These are phyloP conservation scores for Ogataea glucozyma DNA, from an alignment of 805 yeast genomes.

Conservation along the genomic window DNA sequence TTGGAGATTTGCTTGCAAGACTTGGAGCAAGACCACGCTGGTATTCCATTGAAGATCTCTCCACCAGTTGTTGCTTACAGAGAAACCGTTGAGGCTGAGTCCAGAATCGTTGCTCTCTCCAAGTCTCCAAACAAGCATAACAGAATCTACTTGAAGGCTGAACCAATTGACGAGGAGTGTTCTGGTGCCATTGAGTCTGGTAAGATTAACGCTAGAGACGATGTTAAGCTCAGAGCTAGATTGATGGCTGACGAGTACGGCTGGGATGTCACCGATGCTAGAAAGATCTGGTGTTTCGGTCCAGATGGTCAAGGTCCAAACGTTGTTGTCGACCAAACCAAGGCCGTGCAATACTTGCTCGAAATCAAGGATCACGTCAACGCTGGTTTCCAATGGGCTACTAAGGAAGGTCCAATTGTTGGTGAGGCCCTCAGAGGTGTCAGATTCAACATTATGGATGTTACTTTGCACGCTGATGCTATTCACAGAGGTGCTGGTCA, in stretches of 20 bases:
- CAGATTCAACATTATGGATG: slow-evolving; percentile 98
- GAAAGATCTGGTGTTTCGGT: slow-evolving; percentile 99
- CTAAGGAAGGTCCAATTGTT: slow-evolving; percentile 98
- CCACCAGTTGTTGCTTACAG: slow-evolving; percentile 99
- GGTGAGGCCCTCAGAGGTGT: slow-evolving; percentile 96
- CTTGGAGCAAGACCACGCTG: slow-evolving; percentile 98
- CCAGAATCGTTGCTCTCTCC: slow-evolving; percentile 94
- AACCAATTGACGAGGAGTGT: slow-evolving; percentile 93
- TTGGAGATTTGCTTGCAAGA: slow-evolving; percentile 96
- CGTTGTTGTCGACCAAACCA: slow-evolving; percentile 98
- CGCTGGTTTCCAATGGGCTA: slow-evolving; percentile 99
- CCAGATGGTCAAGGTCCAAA: slow-evolving; percentile 99
- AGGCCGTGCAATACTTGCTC: slow-evolving; percentile 98
- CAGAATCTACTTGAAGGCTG: slow-evolving; percentile 98
- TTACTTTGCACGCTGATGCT: slow-evolving; percentile 99
- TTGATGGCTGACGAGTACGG: slow-evolving; percentile 97
- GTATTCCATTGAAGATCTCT: slow-evolving; percentile 96
- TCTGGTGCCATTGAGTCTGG: slow-evolving; percentile 90
- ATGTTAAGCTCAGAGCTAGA: slow-evolving; percentile 99
- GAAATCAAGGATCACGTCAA: slow-evolving; percentile 99
- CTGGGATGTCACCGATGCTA: slow-evolving; percentile 99
- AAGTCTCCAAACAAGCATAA: slow-evolving; percentile 99
- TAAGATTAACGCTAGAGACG: slow-evolving; percentile 91
- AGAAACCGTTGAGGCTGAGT: slow-evolving; percentile 94
- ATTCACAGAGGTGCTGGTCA: slow-evolving; percentile 99